These are phyloP conservation scores for Fusarium brachygibbosum DNA, from an alignment of 2,329 filamentous ascomycete species.

Conservation along the genomic window DNA sequence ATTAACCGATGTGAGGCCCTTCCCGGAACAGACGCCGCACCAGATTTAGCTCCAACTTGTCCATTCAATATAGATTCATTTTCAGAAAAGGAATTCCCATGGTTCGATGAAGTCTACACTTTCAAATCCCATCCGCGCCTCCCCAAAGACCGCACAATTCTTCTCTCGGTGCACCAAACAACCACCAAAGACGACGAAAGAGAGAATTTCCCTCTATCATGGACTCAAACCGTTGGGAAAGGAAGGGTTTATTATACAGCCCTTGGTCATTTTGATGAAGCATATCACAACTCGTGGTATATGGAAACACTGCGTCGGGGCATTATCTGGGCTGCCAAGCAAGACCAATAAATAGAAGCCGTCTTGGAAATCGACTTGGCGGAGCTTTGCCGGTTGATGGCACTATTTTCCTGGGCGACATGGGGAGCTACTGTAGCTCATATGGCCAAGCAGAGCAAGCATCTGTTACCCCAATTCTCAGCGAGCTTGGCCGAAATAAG, in stretches of 20 bases:
- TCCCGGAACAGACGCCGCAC: not conserved
- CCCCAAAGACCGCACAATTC: not conserved
- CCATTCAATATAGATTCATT: not conserved
- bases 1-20: not conserved
- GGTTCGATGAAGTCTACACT: conserved; percentile 34
- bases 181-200: not conserved
- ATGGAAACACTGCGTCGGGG: conserved; percentile 14
- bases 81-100: not conserved
- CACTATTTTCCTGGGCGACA: conserved; percentile 3
- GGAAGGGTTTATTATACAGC: conserved; percentile 33
- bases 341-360: not conserved
- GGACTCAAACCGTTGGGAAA: conserved; percentile 17
- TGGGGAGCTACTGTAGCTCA: conserved; percentile 3
- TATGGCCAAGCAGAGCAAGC: not conserved
- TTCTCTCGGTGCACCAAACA: conserved; percentile 4
- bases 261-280: conserved; percentile 34
- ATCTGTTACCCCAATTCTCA: not conserved
- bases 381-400: not conserved
- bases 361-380: not conserved
- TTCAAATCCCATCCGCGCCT: conserved; percentile 20
- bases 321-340: conserved; percentile 19
- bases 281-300: conserved; percentile 27
- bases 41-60: not conserved
- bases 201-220: conserved; percentile 4
- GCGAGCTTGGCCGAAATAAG: not conserved